Percentiles rank a stretch among this genome's conserved stretches.
Conservation (phyloP, 169 alveolate species). For the Eimeria praecox region DNA sequence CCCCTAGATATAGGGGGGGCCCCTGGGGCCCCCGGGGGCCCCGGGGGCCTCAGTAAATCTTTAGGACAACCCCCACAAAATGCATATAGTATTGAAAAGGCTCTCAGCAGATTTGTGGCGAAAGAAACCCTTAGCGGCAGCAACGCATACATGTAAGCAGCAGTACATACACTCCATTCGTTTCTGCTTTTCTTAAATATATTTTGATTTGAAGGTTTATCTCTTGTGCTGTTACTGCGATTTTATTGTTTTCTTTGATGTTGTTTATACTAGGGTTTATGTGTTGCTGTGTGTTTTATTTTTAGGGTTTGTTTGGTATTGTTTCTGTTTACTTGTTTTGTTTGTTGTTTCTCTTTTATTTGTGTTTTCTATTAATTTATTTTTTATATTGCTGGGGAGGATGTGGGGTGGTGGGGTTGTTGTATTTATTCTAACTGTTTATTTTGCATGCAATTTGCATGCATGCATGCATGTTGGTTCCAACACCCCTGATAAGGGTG, state of each 20-base stretch:
- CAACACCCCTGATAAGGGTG: too few species aligned
- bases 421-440: too few species aligned
- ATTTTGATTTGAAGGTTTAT: neutral
- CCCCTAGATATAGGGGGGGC: constrained; percentile 85
- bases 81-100: constrained; percentile 83
- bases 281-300: too few species aligned
- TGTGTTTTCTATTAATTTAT: neutral
- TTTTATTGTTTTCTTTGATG: too few species aligned
- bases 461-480: too few species aligned
- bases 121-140: constrained; percentile 84
- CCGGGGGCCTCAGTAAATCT: neutral
- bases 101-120: constrained; percentile 82
- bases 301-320: neutral
- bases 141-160: constrained; percentile 85
- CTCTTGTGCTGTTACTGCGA: neutral
- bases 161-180: neutral
- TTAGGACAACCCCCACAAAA: neutral
- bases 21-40: constrained; percentile 52
- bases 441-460: too few species aligned
- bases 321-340: neutral
- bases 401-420: too few species aligned
- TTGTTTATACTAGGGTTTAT: too few species aligned
- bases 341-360: neutral
- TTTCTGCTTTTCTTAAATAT: neutral
- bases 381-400: neutral